These are phyloP conservation scores for Cladosporium sp. DNA, from an alignment of 2,329 filamentous ascomycete species.

Conservation along the genomic window DNA sequence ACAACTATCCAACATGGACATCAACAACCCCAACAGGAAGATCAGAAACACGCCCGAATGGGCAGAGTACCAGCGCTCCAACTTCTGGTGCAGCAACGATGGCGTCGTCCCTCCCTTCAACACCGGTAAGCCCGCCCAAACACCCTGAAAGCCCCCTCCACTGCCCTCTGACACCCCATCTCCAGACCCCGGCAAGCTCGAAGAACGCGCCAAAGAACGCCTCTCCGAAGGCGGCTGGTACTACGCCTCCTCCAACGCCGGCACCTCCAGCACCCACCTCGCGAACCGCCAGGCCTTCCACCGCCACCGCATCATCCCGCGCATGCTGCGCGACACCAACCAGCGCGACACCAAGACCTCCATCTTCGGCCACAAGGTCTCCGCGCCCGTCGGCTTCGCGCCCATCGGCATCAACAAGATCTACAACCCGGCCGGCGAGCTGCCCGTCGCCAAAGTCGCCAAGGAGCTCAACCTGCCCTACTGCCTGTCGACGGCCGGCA, in stretches of 20 bases:
- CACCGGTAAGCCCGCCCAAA: slow-evolving; percentile 34
- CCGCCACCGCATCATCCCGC: slow-evolving; percentile 56
- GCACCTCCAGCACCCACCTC: slow-evolving; percentile 47
- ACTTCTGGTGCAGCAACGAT: slow-evolving; percentile 50
- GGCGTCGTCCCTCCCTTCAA: slow-evolving; percentile 47
- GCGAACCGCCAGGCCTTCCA: slow-evolving; percentile 60
- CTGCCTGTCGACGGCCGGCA: slow-evolving; percentile 53
- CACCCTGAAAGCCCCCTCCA: not conserved
- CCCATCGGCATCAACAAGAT: slow-evolving; percentile 62
- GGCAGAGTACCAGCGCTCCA: slow-evolving; percentile 49
- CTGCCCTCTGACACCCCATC: not conserved
- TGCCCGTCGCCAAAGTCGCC: slow-evolving; percentile 54
- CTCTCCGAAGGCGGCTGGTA: slow-evolving; percentile 54
- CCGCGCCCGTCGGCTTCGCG: slow-evolving; percentile 58
- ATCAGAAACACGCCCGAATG: slow-evolving; percentile 48
- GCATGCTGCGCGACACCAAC: slow-evolving; percentile 57
- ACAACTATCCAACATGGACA: slow-evolving; percentile 35
- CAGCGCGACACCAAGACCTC: slow-evolving; percentile 50
- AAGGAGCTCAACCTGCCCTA: slow-evolving; percentile 55
- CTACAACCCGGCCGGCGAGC: slow-evolving; percentile 53
- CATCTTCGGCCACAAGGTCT: slow-evolving; percentile 55
- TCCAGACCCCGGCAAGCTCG: slow-evolving; percentile 52
- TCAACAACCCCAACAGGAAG: slow-evolving; percentile 47
- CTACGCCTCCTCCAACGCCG: slow-evolving; percentile 53
- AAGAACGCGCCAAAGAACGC: slow-evolving; percentile 50